Evolutionary conservation across 106 monocot species (phyloP).

Genomic region (Dendrobium catenatum): DNA sequence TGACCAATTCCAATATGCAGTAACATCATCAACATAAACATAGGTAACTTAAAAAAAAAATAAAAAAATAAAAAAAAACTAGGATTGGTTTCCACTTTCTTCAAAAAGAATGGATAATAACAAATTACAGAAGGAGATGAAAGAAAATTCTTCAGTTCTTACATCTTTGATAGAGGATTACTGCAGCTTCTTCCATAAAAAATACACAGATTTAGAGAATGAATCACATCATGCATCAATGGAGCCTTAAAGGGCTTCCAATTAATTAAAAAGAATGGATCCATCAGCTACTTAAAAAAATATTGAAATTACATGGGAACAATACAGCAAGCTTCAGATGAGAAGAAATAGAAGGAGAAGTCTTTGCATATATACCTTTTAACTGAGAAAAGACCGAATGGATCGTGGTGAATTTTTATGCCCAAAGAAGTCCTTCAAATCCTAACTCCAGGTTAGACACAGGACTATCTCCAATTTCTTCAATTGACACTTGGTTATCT

Average conservation of each 20-base stretch:
- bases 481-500: slow-evolving; percentile 23
- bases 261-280: background rate
- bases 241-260: background rate
- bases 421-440: slow-evolving; percentile 91
- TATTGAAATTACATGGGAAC: background rate
- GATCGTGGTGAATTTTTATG: slow-evolving; percentile 15
- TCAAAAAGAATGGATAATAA: too few relatives aligned
- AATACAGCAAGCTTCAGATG: background rate
- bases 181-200: too few relatives aligned
- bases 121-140: too few relatives aligned
- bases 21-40: too few relatives aligned
- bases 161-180: too few relatives aligned
- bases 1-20: too few relatives aligned
- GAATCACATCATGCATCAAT: too few relatives aligned
- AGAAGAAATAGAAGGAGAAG: background rate
- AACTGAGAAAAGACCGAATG: background rate
- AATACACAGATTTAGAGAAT: too few relatives aligned
- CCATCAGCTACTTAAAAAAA: background rate
- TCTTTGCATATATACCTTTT: background rate
- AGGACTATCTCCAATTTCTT: slow-evolving; percentile 69
- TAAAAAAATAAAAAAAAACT: too few relatives aligned
- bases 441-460: slow-evolving; percentile 73
- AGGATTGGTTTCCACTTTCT: too few relatives aligned
- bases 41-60: too few relatives aligned
- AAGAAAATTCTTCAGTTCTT: too few relatives aligned